Base-by-base conservation (phyloP, 139 green algal species). In the Edaphochlamys debaryana region DNA sequence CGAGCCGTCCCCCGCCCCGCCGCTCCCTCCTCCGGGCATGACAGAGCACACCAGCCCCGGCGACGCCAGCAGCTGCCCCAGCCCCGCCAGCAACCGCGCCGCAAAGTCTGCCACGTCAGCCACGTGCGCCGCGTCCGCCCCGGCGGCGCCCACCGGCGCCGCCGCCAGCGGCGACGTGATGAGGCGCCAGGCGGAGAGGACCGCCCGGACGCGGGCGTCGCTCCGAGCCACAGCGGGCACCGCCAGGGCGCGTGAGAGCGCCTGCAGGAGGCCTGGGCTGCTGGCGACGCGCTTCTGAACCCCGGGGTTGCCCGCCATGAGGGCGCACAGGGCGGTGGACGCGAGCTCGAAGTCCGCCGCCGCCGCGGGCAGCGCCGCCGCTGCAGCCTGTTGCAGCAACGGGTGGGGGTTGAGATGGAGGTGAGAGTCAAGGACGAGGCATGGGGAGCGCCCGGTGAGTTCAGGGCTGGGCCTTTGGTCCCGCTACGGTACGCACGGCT, bases 111-210 rank as follows among this genome's bases (percentile, higher is more conserved):
- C 9, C 52, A 37, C 29, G 4, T 6, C 7, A 7, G 4, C 58
- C 58, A 11, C 58, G 19, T 5, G 17, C 54, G 22, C 20, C 22
- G 54, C 54, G 6, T 19, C 23, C 58, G 58, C 58, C 58, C 7
- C 58, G 27, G 27, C 27, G 41, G 42, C 60, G 20, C 34, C 64
- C 38, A 23, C 42, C 25, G 63, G 42, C 27, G 6, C 30, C 32
- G 62, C 76, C 62, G 42, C 76, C 62, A 82, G 76, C 60, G 76
- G 76, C 34, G 76, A n/a, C 13, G 76, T 82, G 62, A 82, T 66
- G 7, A 82, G 62, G 32, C 76, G 76, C 76, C 76, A 82, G 1
- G 76, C 76, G 42, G 76, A 32, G 42, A 82, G 34, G 23, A 42
- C 73, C 6, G 56, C 29, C 19, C 60, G 62, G 20, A 82, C 42